Conservation (phyloP, 169 alveolate genomes). For the Cardiosporidium cionae region DNA sequence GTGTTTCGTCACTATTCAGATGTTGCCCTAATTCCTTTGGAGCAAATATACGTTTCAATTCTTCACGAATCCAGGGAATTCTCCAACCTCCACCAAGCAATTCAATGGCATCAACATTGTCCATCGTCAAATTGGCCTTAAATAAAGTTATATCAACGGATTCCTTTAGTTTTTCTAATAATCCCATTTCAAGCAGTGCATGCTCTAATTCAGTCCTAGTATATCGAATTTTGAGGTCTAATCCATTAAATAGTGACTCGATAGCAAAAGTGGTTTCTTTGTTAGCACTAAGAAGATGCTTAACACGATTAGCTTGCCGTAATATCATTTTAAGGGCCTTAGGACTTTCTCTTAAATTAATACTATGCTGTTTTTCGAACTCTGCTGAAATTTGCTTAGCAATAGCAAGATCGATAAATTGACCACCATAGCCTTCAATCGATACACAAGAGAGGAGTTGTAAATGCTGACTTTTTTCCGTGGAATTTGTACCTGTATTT, state of each 20-base stretch:
- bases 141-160: slow-evolving; percentile 1
- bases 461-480: not conserved
- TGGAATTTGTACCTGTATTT: not conserved
- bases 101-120: slow-evolving; percentile 20
- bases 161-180: not conserved
- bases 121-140: not conserved
- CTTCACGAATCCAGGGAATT: slow-evolving; percentile 21
- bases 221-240: not conserved
- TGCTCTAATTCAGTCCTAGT: slow-evolving; percentile 7
- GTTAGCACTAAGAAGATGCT: slow-evolving; percentile 35
- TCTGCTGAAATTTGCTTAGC: slow-evolving; percentile 19
- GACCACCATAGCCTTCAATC: slow-evolving; percentile 8
- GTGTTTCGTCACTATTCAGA: slow-evolving; percentile 38
- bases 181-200: not conserved
- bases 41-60: not conserved
- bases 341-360: not conserved
- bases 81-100: slow-evolving; percentile 40
- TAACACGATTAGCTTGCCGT: slow-evolving; percentile 16
- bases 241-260: slow-evolving; percentile 13
- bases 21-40: slow-evolving; percentile 21
- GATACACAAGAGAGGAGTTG: slow-evolving; percentile 8
- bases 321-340: slow-evolving; percentile 29
- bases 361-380: not conserved
- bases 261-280: slow-evolving; percentile 3
- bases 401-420: slow-evolving; percentile 7